phyloP scores from a whole-genome alignment of 2,329 filamentous ascomycete species.

The Fusarium mexicanum region DNA sequence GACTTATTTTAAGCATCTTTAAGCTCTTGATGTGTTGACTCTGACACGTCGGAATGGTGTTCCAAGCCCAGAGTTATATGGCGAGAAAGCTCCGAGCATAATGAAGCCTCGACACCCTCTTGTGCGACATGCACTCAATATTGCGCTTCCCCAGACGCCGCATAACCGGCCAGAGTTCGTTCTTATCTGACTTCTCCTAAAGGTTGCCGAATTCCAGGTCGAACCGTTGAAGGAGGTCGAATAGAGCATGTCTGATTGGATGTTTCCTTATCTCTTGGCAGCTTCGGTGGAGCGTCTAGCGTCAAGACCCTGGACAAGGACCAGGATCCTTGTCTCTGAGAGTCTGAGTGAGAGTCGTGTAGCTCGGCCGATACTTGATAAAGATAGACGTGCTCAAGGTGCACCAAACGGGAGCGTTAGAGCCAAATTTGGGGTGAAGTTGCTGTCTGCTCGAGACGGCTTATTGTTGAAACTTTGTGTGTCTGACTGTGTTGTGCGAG shows the following conservation, averaged over 20 bases:
- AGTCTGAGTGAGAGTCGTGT: not conserved
- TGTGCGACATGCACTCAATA: slow-evolving; percentile 3
- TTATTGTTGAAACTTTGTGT: not conserved
- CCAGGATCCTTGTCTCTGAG: slow-evolving; percentile 13
- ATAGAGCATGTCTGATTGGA: slow-evolving; percentile 41
- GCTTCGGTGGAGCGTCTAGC: slow-evolving; percentile 34
- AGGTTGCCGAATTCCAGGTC: slow-evolving; percentile 18
- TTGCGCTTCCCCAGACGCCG: slow-evolving; percentile 35
- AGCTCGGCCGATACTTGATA: slow-evolving; percentile 18
- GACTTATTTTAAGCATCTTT: slow-evolving; percentile 10
- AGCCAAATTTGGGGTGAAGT: not conserved
- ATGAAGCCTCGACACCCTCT: slow-evolving; percentile 17
- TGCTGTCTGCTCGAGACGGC: not conserved
- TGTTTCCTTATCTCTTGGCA: slow-evolving; percentile 45
- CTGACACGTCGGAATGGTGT: not conserved
- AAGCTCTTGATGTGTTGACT: slow-evolving; percentile 2
- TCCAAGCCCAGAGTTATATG: slow-evolving; percentile 4
- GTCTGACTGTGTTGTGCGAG: not conserved
- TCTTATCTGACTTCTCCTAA: slow-evolving; percentile 33
- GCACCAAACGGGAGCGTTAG: not conserved
- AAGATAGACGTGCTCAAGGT: not conserved
- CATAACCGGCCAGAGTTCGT: slow-evolving; percentile 16
- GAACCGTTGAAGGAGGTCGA: slow-evolving; percentile 27
- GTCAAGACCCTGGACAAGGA: slow-evolving; percentile 19
- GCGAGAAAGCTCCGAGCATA: not conserved